These are phyloP conservation scores for Decorospora gaudefroyi DNA, from an alignment of 2,329 filamentous ascomycete genomes.

Conservation along the genomic window DNA sequence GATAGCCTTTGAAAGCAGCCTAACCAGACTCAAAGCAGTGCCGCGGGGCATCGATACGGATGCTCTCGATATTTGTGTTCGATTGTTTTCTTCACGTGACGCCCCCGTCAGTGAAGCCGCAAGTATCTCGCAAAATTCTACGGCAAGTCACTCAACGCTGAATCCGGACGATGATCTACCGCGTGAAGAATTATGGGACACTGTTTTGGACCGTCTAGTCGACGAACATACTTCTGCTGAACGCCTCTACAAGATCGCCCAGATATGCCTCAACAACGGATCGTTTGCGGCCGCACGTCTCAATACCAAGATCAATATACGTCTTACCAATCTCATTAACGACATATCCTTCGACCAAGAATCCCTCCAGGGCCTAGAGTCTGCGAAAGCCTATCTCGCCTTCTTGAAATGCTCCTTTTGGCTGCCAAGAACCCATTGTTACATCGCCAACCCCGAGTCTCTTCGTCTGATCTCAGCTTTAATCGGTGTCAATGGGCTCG, in stretches of 20 bases:
- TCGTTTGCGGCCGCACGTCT: conserved; percentile 22
- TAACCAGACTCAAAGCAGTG: conserved; percentile 23
- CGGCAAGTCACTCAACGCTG: background rate
- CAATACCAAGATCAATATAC: conserved; percentile 9
- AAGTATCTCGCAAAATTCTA: conserved; percentile 2
- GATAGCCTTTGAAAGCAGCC: conserved; percentile 31
- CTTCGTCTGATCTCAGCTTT: conserved; percentile 26
- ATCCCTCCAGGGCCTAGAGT: background rate
- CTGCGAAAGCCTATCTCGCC: conserved; percentile 23
- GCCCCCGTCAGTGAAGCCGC: background rate
- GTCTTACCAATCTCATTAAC: conserved; percentile 5
- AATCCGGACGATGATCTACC: conserved; percentile 7
- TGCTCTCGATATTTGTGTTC: conserved; percentile 28
- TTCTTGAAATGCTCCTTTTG: conserved; percentile 43
- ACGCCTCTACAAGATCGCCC: conserved; percentile 31
- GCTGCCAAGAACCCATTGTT: conserved; percentile 26
- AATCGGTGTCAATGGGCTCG: conserved; percentile 26
- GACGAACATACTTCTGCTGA: conserved; percentile 19
- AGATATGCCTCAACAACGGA: conserved; percentile 28
- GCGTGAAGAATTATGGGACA: conserved; percentile 18
- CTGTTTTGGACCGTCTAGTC: conserved; percentile 27
- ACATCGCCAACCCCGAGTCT: conserved; percentile 26
- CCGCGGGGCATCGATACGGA: conserved; percentile 25
- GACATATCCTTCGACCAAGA: background rate
- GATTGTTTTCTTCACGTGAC: conserved; percentile 18